A percentile compares a stretch with the other conserved stretches of the same genome.
Conservation (phyloP, 2,329 filamentous ascomycete genomes). For the Falciphora oryzae region DNA sequence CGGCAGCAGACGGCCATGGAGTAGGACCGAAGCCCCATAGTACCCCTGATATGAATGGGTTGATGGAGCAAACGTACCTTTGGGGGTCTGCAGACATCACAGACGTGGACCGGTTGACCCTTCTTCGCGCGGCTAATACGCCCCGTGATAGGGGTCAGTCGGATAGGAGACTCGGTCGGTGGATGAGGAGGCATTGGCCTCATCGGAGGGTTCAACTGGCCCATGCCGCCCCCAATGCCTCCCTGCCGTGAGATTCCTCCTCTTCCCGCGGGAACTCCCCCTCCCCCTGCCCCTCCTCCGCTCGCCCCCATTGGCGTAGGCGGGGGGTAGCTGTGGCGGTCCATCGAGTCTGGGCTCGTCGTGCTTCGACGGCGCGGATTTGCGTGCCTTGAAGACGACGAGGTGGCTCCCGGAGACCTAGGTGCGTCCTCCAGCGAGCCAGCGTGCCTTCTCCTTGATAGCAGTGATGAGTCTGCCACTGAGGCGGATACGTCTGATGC, state of each 20-base stretch:
- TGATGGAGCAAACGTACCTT: constrained; percentile 12
- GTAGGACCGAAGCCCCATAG: background rate
- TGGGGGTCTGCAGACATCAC: constrained; percentile 13
- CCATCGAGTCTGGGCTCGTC: constrained; percentile 45
- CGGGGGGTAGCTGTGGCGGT: constrained; percentile 32
- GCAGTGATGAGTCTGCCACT: constrained; percentile 14
- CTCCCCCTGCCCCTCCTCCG: background rate
- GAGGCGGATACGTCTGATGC: constrained; percentile 12
- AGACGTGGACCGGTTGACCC: constrained; percentile 15
- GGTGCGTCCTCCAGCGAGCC: constrained; percentile 25
- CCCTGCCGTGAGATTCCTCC: background rate
- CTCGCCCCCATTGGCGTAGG: constrained; percentile 28
- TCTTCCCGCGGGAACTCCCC: constrained; percentile 1
- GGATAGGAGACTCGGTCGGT: constrained; percentile 1
- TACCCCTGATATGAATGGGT: constrained; percentile 21
- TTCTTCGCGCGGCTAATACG: constrained; percentile 15
- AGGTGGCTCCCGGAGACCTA: constrained; percentile 22
- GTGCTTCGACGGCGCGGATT: constrained; percentile 35
- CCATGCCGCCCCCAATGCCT: background rate
- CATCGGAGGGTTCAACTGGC: constrained; percentile 26
- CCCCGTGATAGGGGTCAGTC: constrained; percentile 12
- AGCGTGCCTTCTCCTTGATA: constrained; percentile 26
- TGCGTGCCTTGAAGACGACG: constrained; percentile 24
- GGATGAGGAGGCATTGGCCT: constrained; percentile 33
- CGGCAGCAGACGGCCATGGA: background rate